Evolutionary conservation across 331 rosid species (phyloP), one percentile per base, ranked within the genome.

Genomic region (Prunus yedoensis): DNA sequence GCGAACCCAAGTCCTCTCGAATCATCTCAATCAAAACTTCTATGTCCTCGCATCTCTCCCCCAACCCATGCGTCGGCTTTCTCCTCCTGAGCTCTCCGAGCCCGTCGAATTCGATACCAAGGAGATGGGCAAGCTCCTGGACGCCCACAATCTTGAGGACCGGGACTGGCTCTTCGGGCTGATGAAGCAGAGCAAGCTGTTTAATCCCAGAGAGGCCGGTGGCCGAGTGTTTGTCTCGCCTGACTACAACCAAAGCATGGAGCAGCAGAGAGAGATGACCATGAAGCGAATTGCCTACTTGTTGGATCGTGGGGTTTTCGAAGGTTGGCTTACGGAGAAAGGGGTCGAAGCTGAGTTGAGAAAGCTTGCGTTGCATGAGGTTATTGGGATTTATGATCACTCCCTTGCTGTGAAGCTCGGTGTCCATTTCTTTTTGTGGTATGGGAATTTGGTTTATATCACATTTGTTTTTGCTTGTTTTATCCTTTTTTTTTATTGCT

Each of bases 191-290:
- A 91, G 92, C 89, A 70, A 71, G 2, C 89, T 90, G 38, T 94
- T 94, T 78, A 88, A 87, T 76, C 97, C 91, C 0, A 51, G 70
- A 3, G 66, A 71, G 18, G 81, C 68, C 46, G 93, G 80, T 0
- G 93, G 89, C 0, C 76, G 87, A 8, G 84, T 88, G 7, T 94
- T 91, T 28, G 87, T 94, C 4, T 80, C 81, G 35, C 91, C 94
- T 8, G 94, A 94, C 81, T 94, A 77, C 67, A 94, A 94, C 83
- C 96, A 88, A 41, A 74, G 93, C 4, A 94, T 90, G 96, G 91
- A 94, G 76, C 98, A 88, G 70, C 98, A 90, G 77, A 76, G 97
- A 16, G 91, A 90, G 75, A 78, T 83, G 84, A 94, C 97, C 28
- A 83, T 88, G 97, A 88, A 73, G 80, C 89, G 98, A 54, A 86